Evolutionary conservation across 805 yeast species (phyloP).

Genomic region (Ogataea haglerorum): DNA sequence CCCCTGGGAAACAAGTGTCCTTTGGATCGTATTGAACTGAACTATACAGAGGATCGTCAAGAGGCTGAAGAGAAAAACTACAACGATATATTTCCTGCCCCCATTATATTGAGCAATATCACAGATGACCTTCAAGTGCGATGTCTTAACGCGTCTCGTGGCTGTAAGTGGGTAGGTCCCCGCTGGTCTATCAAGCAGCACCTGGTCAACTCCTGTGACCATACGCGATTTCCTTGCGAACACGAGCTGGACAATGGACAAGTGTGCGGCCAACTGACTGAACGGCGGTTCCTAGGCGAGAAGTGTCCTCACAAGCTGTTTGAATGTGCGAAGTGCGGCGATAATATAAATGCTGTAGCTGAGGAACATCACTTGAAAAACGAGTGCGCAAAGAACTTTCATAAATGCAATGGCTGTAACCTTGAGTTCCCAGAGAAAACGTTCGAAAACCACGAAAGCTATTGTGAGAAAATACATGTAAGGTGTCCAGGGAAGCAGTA

Average conservation of each 20-base stretch:
- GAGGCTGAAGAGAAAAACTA: conserved; percentile 3
- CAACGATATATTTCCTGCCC: conserved; percentile 45
- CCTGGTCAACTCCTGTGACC: conserved; percentile 38
- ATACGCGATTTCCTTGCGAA: conserved; percentile 38
- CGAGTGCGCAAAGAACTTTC: conserved; percentile 40
- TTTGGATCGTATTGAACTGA: conserved; percentile 52
- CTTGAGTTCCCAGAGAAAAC: conserved; percentile 39
- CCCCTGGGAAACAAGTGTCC: conserved; percentile 48
- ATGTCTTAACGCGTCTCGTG: conserved; percentile 50
- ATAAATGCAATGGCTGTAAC: conserved; percentile 39
- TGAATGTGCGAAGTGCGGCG: conserved; percentile 38
- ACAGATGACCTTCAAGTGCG: conserved; percentile 57
- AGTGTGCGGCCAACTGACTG: conserved; percentile 21
- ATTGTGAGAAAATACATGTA: conserved; percentile 39
- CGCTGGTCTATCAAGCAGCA: conserved; percentile 59
- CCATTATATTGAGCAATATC: conserved; percentile 55
- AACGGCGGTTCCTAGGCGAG: conserved; percentile 17
- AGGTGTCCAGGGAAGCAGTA: conserved; percentile 45
- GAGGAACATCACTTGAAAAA: conserved; percentile 35
- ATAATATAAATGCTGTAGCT: conserved; percentile 28
- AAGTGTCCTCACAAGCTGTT: conserved; percentile 39
- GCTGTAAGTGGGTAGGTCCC: conserved; percentile 55
- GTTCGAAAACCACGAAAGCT: conserved; percentile 38
- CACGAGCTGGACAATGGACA: conserved; percentile 13
- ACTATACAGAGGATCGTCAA: conserved; percentile 16